These are phyloP conservation scores for Aureobasidium mangrovei DNA, from an alignment of 2,329 filamentous ascomycete species.

Conservation along the genomic window DNA sequence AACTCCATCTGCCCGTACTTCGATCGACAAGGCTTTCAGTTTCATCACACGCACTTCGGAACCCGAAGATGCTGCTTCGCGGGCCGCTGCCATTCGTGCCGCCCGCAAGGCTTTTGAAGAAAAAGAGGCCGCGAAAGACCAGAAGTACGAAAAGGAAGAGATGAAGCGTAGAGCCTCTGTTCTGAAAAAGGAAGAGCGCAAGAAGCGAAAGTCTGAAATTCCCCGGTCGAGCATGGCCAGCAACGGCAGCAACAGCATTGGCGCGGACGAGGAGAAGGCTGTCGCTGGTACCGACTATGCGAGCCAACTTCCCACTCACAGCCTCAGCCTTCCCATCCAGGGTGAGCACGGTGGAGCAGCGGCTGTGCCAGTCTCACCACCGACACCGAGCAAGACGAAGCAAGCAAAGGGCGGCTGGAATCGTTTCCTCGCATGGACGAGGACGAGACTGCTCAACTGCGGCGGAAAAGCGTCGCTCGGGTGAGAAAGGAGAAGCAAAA, in stretches of 20 bases:
- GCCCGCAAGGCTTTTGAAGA: constrained; percentile 50
- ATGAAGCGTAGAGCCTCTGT: constrained; percentile 38
- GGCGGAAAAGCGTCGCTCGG: constrained; percentile 17
- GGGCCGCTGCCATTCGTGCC: constrained; percentile 48
- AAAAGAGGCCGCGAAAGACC: constrained; percentile 49
- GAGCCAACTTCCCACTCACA: constrained; percentile 29
- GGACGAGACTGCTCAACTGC: constrained; percentile 46
- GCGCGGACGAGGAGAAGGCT: constrained; percentile 16
- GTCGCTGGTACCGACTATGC: constrained; percentile 32
- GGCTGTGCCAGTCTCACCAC: constrained; percentile 20
- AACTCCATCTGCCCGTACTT: constrained; percentile 46
- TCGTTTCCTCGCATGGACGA: constrained; percentile 48
- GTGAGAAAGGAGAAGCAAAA: background rate
- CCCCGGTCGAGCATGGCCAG: constrained; percentile 21
- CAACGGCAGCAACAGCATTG: constrained; percentile 14
- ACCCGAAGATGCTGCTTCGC: constrained; percentile 37
- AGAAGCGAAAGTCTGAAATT: constrained; percentile 35
- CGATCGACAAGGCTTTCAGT: constrained; percentile 48
- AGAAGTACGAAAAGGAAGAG: constrained; percentile 45
- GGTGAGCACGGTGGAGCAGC: constrained; percentile 25
- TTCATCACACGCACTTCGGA: constrained; percentile 35
- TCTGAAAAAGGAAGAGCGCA: constrained; percentile 34
- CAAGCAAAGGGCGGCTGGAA: constrained; percentile 41
- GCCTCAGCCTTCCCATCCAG: constrained; percentile 24
- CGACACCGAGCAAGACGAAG: constrained; percentile 23